These are phyloP conservation scores for Periconia sp. DNA, from an alignment of 2,329 filamentous ascomycete genomes.

Conservation along the genomic window DNA sequence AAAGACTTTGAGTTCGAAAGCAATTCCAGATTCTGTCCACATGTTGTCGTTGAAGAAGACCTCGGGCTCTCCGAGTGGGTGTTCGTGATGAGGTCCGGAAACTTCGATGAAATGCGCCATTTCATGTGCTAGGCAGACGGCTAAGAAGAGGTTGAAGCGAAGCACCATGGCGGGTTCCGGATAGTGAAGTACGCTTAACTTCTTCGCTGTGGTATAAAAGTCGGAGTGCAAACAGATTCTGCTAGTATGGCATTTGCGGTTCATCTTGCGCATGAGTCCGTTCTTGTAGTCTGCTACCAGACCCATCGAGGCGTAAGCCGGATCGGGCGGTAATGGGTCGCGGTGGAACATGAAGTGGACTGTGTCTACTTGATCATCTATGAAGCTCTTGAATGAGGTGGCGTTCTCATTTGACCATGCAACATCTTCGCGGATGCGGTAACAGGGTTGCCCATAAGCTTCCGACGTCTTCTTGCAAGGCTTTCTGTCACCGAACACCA, in stretches of 20 bases:
- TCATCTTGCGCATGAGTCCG: slow-evolving; percentile 40
- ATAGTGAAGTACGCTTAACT: slow-evolving; percentile 42
- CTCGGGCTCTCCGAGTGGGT: slow-evolving; percentile 42
- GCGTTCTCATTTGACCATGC: slow-evolving; percentile 40
- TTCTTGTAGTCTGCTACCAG: slow-evolving; percentile 47
- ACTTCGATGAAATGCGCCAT: slow-evolving; percentile 50
- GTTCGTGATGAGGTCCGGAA: slow-evolving; percentile 44
- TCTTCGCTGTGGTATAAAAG: slow-evolving; percentile 49
- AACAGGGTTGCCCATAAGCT: slow-evolving; percentile 39
- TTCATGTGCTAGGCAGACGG: slow-evolving; percentile 46
- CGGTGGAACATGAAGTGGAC: slow-evolving; percentile 49
- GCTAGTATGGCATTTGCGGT: slow-evolving; percentile 44
- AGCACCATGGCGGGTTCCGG: slow-evolving; percentile 49
- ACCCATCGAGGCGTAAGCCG: slow-evolving; percentile 46
- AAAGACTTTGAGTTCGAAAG: slow-evolving; percentile 47
- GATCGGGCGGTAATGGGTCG: slow-evolving; percentile 42
- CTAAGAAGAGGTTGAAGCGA: slow-evolving; percentile 49
- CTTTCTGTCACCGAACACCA: slow-evolving; percentile 44
- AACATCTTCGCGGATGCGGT: slow-evolving; percentile 44
- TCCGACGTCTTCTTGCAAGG: slow-evolving; percentile 35
- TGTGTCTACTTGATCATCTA: slow-evolving; percentile 40
- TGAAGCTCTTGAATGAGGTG: slow-evolving; percentile 32
- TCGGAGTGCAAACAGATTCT: slow-evolving; percentile 48
- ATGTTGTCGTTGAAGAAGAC: slow-evolving; percentile 48
- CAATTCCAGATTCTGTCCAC: slow-evolving; percentile 48